phyloP scores from a whole-genome alignment of 2,329 filamentous ascomycete genomes.

The Cladobotryum protrusum region DNA sequence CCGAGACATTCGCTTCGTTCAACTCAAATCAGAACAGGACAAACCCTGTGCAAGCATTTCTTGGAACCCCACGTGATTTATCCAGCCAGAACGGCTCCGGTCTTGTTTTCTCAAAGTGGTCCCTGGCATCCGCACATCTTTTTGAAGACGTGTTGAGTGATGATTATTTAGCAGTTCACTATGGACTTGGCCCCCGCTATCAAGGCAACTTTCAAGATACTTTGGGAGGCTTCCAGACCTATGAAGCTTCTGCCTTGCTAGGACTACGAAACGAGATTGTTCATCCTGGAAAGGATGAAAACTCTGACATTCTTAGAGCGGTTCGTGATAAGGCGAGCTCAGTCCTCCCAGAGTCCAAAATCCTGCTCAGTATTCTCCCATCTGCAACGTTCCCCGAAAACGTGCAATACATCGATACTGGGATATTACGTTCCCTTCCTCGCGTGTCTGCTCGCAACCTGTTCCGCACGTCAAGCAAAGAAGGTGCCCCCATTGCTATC shows the following conservation, averaged over 20 bases:
- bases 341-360: slow-evolving; percentile 72
- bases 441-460: slow-evolving; percentile 61
- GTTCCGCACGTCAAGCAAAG: slow-evolving; percentile 31
- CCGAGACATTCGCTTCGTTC: slow-evolving; percentile 65
- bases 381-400: slow-evolving; percentile 75
- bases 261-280: slow-evolving; percentile 88
- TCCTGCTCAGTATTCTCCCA: slow-evolving; percentile 78
- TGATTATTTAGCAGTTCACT: slow-evolving; percentile 85
- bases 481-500: slow-evolving; percentile 70
- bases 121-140: slow-evolving; percentile 80
- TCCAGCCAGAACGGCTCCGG: slow-evolving; percentile 69
- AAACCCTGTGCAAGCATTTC: slow-evolving; percentile 78
- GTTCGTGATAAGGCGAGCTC: slow-evolving; percentile 79
- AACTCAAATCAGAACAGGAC: slow-evolving; percentile 51
- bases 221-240: slow-evolving; percentile 92
- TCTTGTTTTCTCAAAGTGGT: slow-evolving; percentile 74
- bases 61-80: slow-evolving; percentile 87
- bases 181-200: slow-evolving; percentile 82
- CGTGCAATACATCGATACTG: slow-evolving; percentile 70
- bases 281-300: slow-evolving; percentile 82
- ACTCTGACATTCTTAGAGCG: slow-evolving; percentile 83
- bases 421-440: slow-evolving; percentile 70
- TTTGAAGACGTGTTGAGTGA: slow-evolving; percentile 85
- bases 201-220: slow-evolving; percentile 96
- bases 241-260: slow-evolving; percentile 83